Base-by-base conservation (phyloP, 176 grass and related monocot genomes). In the Oryza coarctata region DNA sequence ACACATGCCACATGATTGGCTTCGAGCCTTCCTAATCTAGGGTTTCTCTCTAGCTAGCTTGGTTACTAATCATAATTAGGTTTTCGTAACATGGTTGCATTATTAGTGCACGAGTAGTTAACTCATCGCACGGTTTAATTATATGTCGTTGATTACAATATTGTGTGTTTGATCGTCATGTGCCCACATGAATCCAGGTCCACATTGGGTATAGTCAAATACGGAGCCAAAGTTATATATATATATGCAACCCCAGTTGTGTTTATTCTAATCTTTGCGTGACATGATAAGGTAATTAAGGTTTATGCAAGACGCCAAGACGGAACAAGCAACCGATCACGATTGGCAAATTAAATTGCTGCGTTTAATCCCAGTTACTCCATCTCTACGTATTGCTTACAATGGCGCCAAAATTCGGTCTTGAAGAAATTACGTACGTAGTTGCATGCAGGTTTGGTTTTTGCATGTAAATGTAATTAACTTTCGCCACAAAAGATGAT, bases 401-500 rank as follows among this genome's bases (percentile, higher is more conserved):
- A 63, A 49, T 70, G 65, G 12, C 38, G 73, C 66, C 80, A 83
- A 83, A 77, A 71, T 65, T 20, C 65, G 55, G 79, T 87, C 86
- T 65, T 64, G 11, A 39, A 3, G 50, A 35, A 69, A 9, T 62
- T 68, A 47, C 52, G 38, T 71, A n/a, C 52, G 50, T 71, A n/a
- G 65, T 12, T 34, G 47, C 36, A 69, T 43, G 49, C 5, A 22
- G 18, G 0, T 50, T 50, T 50, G 38, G 29, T 64, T n/a, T 52
- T 26, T 14, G 80, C 40, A 74, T 77, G 62, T 58, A 23, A 33
- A 1, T 33, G 32, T 4, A 33, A 58, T 23, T 68, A 18, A 80
- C 70, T 80, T 86, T 75, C 66, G 73, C 80, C 57, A 73, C 80
- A 60, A 83, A 80, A 73, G 49, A 60, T 50, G 68, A 71, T 65